A percentile compares a stretch with the other conserved stretches of the same genome.
phyloP scores from a whole-genome alignment of 345 rosid species.

The Eucalyptus guilfoylei region DNA sequence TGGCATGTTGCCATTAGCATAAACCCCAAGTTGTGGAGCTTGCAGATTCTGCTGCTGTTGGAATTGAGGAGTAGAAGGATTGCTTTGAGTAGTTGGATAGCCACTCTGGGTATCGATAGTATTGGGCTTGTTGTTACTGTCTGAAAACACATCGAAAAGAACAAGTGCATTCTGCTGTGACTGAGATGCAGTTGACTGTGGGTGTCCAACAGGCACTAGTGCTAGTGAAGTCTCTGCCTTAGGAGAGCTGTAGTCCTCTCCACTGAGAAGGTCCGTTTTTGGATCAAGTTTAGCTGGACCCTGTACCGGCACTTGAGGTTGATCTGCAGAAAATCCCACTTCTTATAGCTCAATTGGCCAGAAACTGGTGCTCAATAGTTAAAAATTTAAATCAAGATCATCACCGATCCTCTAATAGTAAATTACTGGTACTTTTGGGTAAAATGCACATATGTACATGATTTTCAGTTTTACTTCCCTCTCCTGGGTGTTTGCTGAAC shows the following conservation, averaged over 20 bases:
- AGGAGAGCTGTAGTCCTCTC: slow-evolving; percentile 64
- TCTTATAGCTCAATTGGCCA: neutral
- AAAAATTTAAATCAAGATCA: neutral
- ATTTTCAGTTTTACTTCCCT: neutral
- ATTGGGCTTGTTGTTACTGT: slow-evolving; percentile 25
- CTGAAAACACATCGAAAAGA: slow-evolving; percentile 75
- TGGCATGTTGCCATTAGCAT: slow-evolving; percentile 48
- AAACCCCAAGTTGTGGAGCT: slow-evolving; percentile 38
- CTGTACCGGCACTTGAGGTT: slow-evolving; percentile 42
- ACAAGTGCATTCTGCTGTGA: slow-evolving; percentile 82
- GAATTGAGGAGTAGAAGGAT: slow-evolving; percentile 34
- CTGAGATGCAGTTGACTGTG: slow-evolving; percentile 36
- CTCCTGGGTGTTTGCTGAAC: neutral
- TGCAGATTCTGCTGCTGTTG: slow-evolving; percentile 64
- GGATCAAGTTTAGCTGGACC: slow-evolving; percentile 29
- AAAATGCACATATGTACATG: neutral
- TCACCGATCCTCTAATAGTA: neutral
- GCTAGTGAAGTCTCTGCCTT: slow-evolving; percentile 56
- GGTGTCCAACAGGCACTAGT: slow-evolving; percentile 64
- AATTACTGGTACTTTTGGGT: neutral
- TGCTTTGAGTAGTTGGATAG: slow-evolving; percentile 23
- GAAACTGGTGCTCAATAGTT: neutral
- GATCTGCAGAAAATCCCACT: slow-evolving; percentile 22
- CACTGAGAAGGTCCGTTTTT: slow-evolving; percentile 85
- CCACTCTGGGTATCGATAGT: slow-evolving; percentile 38